Evolutionary conservation across 495 filamentous ascomycete genomes (phyloP), one percentile per base, ranked within the genome.

Genomic region (Aspergillus nidulans): DNA sequence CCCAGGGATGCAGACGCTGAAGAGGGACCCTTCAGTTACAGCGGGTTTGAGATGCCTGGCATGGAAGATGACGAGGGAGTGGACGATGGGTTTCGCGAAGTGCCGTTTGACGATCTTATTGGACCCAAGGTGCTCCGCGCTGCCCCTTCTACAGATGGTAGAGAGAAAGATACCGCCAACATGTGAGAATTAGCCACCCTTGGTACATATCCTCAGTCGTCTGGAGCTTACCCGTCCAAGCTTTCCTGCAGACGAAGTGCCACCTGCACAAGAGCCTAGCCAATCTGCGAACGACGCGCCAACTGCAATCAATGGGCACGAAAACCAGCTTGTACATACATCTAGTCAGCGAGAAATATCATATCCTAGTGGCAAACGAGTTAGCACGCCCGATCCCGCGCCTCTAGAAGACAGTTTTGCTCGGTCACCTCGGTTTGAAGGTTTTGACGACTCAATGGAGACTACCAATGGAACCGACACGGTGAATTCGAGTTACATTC

Each of bases 31-130:
- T 75, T 83, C 40, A 62, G 81, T 8, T 85, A 85, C 60, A 73
- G 73, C 40, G 84, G 81, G 57, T 88, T 89, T 62, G 86, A 89
- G 51, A 83, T 87, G 76, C 82, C 85, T 1, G 80, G 77, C 2
- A 67, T 79, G 34, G 73, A 79, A 6, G 76, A 82, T 25, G 77
- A 81, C 9, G 74, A 71, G 9, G 47, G 12, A 13, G 73, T 77
- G 25, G 77, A 85, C 55, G 76, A 82, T 58, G 84, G 81, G 6
- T 70, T 73, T 18, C 69, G 79, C 19, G 71, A 77, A 25, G 56
- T 83, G 51, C 63, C 68, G 15, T 84, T 82, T 67, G 66, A 69
- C 21, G 81, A 86, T 55, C 70, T 90, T 40, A 71, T 81, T 49
- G 82, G 86, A 12, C 78, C 85, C 12, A 84, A 86, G 60, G 70